Conservation (phyloP, 352 stramenopile species). For the Globisporangium paroecandrum region DNA sequence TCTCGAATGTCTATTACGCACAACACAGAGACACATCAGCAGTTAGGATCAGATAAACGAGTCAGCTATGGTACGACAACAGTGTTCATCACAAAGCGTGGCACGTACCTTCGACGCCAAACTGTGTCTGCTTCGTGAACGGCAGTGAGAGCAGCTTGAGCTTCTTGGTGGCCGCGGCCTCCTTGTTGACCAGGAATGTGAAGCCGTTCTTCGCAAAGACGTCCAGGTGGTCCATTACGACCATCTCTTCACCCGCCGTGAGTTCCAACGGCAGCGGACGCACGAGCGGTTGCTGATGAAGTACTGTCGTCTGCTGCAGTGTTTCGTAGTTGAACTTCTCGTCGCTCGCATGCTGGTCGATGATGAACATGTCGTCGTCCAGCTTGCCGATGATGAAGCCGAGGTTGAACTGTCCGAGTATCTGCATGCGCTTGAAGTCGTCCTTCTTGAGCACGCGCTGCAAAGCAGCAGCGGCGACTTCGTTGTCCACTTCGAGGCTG, state of each 20-base stretch:
- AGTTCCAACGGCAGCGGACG: slow-evolving; percentile 90
- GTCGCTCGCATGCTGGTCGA: slow-evolving; percentile 99
- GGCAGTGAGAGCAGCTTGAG: slow-evolving; percentile 78
- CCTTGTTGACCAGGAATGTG: slow-evolving; percentile 52
- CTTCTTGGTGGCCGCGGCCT: slow-evolving; percentile 49
- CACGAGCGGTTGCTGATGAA: slow-evolving; percentile 96
- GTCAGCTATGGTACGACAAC: slow-evolving; percentile 1
- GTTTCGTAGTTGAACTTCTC: slow-evolving; percentile 88
- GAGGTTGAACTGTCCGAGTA: slow-evolving; percentile 98
- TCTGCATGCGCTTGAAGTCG: slow-evolving; percentile 90
- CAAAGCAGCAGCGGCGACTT: slow-evolving; percentile 42
- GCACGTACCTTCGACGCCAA: slow-evolving; percentile 64
- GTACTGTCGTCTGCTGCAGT: slow-evolving; percentile 78
- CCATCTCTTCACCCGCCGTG: slow-evolving; percentile 90
- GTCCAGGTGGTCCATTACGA: slow-evolving; percentile 91
- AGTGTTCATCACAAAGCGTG: neutral
- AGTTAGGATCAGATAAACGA: neutral
- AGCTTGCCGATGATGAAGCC: slow-evolving; percentile 94
- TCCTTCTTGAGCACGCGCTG: slow-evolving; percentile 85
- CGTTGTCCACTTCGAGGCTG: slow-evolving; percentile 32
- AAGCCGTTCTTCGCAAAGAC: slow-evolving; percentile 97
- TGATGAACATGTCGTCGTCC: slow-evolving; percentile 94
- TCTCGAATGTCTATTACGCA: slow-evolving; percentile 79
- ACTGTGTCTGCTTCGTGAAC: slow-evolving; percentile 86
- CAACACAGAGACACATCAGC: neutral